Percentiles rank a stretch among this genome's conserved stretches.
These are phyloP conservation scores for Dioscorea dumetorum DNA, from an alignment of 106 monocot species.

Conservation along the genomic window DNA sequence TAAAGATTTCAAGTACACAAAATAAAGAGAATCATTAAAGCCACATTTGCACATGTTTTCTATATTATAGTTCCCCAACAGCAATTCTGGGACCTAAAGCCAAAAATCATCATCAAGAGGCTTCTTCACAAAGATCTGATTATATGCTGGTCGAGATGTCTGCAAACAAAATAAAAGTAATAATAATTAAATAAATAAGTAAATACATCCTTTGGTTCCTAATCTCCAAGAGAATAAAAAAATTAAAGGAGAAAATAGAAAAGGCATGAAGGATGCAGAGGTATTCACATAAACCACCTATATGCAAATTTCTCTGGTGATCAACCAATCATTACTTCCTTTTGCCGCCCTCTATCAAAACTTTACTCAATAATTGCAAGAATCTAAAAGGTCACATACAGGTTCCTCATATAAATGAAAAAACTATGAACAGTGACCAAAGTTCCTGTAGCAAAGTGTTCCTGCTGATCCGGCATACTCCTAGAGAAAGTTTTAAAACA, in stretches of 20 bases:
- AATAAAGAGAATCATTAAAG: background rate
- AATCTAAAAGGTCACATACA: too few relatives aligned
- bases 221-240: background rate
- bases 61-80: background rate
- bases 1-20: background rate
- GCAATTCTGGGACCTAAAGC: background rate
- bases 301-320: too few relatives aligned
- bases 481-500: too few relatives aligned
- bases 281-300: background rate
- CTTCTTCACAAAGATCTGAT: conserved; percentile 48
- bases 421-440: too few relatives aligned
- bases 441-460: too few relatives aligned
- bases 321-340: too few relatives aligned
- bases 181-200: background rate
- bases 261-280: background rate
- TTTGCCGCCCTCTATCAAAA: too few relatives aligned
- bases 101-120: conserved; percentile 26
- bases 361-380: too few relatives aligned
- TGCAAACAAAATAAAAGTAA: conserved; percentile 12
- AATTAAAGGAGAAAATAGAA: background rate
- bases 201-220: background rate
- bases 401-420: too few relatives aligned
- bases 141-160: conserved; percentile 43
- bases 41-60: background rate
- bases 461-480: too few relatives aligned